These are phyloP conservation scores for Phaeotremella skinneri DNA, from an alignment of 768 basidiomycete species.

Conservation along the genomic window DNA sequence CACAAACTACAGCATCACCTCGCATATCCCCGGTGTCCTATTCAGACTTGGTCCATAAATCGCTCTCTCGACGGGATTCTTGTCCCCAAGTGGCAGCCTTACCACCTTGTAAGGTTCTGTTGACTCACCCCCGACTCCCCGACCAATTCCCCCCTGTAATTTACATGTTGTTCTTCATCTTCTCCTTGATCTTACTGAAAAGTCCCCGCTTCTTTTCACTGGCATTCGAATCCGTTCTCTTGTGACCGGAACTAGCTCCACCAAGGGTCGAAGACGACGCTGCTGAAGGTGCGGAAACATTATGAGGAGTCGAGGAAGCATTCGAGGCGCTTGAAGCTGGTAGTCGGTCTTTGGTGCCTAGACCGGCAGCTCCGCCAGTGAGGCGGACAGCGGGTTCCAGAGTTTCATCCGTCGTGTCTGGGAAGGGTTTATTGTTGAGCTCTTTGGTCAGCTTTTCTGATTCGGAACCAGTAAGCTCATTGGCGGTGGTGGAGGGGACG, in stretches of 20 bases:
- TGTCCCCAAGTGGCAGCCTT: too few species aligned
- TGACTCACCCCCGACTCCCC: too few species aligned
- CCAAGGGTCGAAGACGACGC: constrained; percentile 7
- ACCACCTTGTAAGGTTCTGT: too few species aligned
- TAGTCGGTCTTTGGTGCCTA: background rate
- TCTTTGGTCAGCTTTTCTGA: background rate
- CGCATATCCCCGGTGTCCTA: too few species aligned
- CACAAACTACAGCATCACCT: too few species aligned
- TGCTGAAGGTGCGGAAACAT: background rate
- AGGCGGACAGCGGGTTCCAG: background rate
- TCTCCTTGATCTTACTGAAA: constrained; percentile 42
- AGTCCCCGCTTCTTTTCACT: constrained; percentile 40
- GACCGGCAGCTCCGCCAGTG: constrained; percentile 1
- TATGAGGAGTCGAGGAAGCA: background rate
- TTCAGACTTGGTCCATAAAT: too few species aligned
- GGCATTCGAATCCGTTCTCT: background rate
- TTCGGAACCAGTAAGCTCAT: background rate
- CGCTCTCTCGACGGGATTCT: too few species aligned
- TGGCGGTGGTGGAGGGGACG: background rate
- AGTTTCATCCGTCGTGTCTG: constrained; percentile 2
- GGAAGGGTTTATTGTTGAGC: constrained; percentile 1
- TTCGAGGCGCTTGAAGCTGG: background rate
- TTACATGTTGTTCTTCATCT: constrained; percentile 20
- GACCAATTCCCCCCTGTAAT: background rate
- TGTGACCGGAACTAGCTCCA: constrained; percentile 4